These are phyloP conservation scores for Colletotrichum falcatum DNA, from an alignment of 2,329 filamentous ascomycete species.

Conservation along the genomic window DNA sequence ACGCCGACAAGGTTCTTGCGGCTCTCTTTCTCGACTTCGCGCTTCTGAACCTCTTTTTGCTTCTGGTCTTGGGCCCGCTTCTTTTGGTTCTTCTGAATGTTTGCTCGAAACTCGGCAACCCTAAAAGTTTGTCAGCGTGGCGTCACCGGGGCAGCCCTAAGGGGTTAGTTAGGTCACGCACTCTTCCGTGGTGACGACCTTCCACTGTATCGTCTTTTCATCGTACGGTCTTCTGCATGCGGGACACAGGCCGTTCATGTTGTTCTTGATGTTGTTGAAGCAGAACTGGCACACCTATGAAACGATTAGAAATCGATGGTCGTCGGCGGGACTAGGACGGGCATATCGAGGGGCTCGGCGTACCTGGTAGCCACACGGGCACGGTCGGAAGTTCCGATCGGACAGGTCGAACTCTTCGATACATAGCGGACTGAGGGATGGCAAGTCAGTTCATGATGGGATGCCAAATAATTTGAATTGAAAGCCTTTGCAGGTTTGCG, in stretches of 20 bases:
- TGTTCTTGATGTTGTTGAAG: slow-evolving; percentile 99
- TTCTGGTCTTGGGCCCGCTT: slow-evolving; percentile 84
- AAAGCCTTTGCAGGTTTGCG: slow-evolving; percentile 2
- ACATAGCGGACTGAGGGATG: slow-evolving; percentile 82
- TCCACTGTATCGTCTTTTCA: slow-evolving; percentile 97
- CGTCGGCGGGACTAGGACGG: background rate
- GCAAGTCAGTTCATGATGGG: slow-evolving; percentile 44
- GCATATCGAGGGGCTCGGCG: slow-evolving; percentile 43
- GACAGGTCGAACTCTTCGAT: slow-evolving; percentile 99
- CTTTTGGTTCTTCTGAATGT: slow-evolving; percentile 91
- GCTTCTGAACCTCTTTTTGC: slow-evolving; percentile 96
- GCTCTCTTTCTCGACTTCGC: slow-evolving; percentile 94
- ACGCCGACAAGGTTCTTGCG: slow-evolving; percentile 96
- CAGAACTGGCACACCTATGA: slow-evolving; percentile 97
- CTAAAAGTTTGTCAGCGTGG: slow-evolving; percentile 56
- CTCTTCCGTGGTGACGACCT: slow-evolving; percentile 95
- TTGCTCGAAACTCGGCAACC: slow-evolving; percentile 79
- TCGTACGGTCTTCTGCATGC: slow-evolving; percentile 96
- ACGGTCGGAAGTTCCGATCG: slow-evolving; percentile 96
- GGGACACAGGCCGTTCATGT: slow-evolving; percentile 97
- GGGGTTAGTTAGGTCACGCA: slow-evolving; percentile 62
- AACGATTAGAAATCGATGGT: slow-evolving; percentile 27
- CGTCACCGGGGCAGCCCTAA: background rate
- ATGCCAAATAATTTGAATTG: slow-evolving; percentile 7
- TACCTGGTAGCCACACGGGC: slow-evolving; percentile 98